phyloP scores from a whole-genome alignment of 495 filamentous ascomycete species.

The Lasiosphaeriaceae sp. region DNA sequence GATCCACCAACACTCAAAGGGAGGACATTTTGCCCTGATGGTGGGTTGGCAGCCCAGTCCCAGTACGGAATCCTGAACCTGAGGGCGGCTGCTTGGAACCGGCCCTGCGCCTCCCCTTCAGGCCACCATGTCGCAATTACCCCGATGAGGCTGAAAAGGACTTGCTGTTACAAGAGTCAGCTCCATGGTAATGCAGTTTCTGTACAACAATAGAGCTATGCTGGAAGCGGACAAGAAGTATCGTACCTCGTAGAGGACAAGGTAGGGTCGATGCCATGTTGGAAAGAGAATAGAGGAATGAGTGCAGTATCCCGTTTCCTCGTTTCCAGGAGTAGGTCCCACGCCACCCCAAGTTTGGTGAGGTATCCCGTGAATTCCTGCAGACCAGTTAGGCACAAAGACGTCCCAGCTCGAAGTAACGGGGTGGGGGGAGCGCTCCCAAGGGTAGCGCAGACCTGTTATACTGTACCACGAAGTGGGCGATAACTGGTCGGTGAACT shows the following conservation, averaged over 20 bases:
- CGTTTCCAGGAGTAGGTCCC: slow-evolving; percentile 38
- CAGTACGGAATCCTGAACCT: slow-evolving; percentile 64
- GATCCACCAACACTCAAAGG: slow-evolving; percentile 45
- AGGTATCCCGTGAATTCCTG: slow-evolving; percentile 64
- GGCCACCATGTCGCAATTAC: slow-evolving; percentile 53
- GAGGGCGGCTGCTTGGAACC: slow-evolving; percentile 47
- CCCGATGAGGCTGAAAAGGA: slow-evolving; percentile 48
- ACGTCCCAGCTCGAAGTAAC: background rate
- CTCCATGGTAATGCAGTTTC: background rate
- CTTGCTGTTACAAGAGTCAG: slow-evolving; percentile 43
- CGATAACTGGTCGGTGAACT: slow-evolving; percentile 48
- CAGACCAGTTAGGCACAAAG: slow-evolving; percentile 1
- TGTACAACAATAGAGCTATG: background rate
- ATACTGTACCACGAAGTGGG: slow-evolving; percentile 60
- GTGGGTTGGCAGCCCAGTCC: slow-evolving; percentile 60
- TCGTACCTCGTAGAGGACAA: slow-evolving; percentile 62
- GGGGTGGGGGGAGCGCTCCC: background rate
- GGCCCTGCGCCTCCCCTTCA: slow-evolving; percentile 32
- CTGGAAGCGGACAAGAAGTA: background rate
- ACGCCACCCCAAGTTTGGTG: slow-evolving; percentile 55
- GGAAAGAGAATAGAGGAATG: slow-evolving; percentile 64
- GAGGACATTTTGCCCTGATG: slow-evolving; percentile 43
- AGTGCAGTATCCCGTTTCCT: slow-evolving; percentile 58
- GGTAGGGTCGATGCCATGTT: slow-evolving; percentile 70
- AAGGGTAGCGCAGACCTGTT: slow-evolving; percentile 24